Percentiles rank a stretch among this genome's conserved stretches.
phyloP scores from a whole-genome alignment of 75 land plant species.

The Pseudotsuga menziesii region DNA sequence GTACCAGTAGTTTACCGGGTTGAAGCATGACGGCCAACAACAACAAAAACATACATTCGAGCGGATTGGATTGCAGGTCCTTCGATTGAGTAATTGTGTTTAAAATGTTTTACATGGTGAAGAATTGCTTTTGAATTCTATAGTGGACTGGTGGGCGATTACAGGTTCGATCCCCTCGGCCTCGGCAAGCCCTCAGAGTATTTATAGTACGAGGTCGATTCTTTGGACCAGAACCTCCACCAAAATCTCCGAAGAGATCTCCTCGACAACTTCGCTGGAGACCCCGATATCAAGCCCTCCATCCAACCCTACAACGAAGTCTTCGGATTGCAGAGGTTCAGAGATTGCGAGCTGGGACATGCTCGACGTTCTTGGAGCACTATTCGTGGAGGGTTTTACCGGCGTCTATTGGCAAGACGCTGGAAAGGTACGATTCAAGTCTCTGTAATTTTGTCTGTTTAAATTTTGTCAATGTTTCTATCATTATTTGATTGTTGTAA shows the following conservation, averaged over 20 bases:
- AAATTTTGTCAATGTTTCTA: no score
- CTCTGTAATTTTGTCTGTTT: neutral
- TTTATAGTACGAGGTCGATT: constrained; percentile 79
- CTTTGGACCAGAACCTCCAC: constrained; percentile 91
- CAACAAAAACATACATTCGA: no score
- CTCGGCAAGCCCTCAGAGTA: constrained; percentile 94
- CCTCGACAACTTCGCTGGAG: constrained; percentile 63
- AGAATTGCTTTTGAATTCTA: no score
- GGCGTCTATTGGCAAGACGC: constrained; percentile 99
- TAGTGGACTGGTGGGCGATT: constrained; percentile 92
- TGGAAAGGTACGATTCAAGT: constrained; percentile 67
- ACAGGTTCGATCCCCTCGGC: constrained; percentile 96
- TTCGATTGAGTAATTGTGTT: no score
- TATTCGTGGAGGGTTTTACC: constrained; percentile 87
- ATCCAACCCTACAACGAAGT: constrained; percentile 91
- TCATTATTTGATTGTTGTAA: no score
- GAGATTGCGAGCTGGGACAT: constrained; percentile 99
- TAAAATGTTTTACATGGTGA: no score
- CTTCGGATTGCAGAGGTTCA: constrained; percentile 86
- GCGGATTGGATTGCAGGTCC: no score
- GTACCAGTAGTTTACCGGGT: no score
- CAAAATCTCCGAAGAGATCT: constrained; percentile 74
- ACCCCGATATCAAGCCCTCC: constrained; percentile 58
- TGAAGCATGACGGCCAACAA: no score
- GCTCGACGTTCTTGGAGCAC: constrained; percentile 89